These are phyloP conservation scores for Hibiscus tridactylites DNA, from an alignment of 345 rosid species.

Conservation along the genomic window DNA sequence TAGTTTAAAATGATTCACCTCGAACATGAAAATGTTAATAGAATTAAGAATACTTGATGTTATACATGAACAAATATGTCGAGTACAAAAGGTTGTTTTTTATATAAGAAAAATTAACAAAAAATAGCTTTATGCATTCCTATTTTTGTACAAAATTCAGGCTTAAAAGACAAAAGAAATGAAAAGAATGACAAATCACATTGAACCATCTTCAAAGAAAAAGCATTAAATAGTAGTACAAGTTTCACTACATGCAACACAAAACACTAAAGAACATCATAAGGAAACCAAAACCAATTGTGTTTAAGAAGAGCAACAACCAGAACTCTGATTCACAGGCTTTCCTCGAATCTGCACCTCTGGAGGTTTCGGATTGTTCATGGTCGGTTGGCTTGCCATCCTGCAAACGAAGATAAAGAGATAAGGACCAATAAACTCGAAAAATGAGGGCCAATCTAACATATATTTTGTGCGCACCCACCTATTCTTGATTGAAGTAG, in stretches of 20 bases:
- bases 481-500: too few species aligned
- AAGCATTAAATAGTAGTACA: conserved; percentile 23
- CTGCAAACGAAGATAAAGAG: conserved; percentile 24
- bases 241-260: conserved; percentile 37
- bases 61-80: too few species aligned
- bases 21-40: too few species aligned
- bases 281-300: conserved; percentile 5
- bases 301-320: conserved; percentile 82
- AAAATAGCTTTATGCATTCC: conserved; percentile 1
- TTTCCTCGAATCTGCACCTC: conserved; percentile 92
- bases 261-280: conserved; percentile 15
- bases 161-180: conserved; percentile 30
- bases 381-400: conserved; percentile 92
- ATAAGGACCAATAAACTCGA: not conserved
- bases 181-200: conserved; percentile 36
- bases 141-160: conserved; percentile 44
- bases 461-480: too few species aligned
- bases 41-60: too few species aligned
- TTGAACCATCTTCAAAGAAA: conserved; percentile 19
- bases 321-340: conserved; percentile 83
- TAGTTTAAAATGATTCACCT: too few species aligned
- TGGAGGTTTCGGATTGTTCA: conserved; percentile 67
- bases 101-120: too few species aligned
- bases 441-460: not conserved
- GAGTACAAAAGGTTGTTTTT: too few species aligned